Conservation (phyloP, 495 filamentous ascomycete genomes). For the Penicillium goetzii region DNA sequence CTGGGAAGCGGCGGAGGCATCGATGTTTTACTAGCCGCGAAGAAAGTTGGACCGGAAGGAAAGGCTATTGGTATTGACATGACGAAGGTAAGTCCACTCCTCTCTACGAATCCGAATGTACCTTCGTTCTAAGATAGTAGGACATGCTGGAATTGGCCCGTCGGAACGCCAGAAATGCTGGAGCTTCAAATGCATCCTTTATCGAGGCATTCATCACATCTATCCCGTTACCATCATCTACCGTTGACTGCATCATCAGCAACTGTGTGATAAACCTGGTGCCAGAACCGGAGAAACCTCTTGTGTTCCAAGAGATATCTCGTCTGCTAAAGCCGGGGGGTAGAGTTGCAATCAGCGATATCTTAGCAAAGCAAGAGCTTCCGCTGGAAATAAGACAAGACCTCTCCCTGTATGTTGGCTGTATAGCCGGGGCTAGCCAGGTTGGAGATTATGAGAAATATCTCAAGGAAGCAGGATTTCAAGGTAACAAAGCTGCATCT, state of each 20-base stretch:
- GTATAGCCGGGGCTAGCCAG: slow-evolving; percentile 60
- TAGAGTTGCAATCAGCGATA: slow-evolving; percentile 66
- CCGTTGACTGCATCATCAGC: slow-evolving; percentile 61
- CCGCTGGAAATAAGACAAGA: slow-evolving; percentile 50
- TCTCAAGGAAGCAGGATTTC: slow-evolving; percentile 57
- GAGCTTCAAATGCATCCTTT: slow-evolving; percentile 51
- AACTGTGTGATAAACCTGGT: slow-evolving; percentile 71
- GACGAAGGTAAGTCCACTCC: slow-evolving; percentile 50
- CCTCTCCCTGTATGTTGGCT: slow-evolving; percentile 61
- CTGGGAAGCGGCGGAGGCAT: slow-evolving; percentile 66
- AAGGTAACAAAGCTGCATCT: slow-evolving; percentile 38
- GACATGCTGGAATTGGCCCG: slow-evolving; percentile 60
- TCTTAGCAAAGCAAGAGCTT: slow-evolving; percentile 57
- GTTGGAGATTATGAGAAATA: slow-evolving; percentile 59
- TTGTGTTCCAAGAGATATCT: slow-evolving; percentile 62
- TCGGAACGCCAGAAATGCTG: slow-evolving; percentile 42
- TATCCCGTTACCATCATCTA: slow-evolving; percentile 46
- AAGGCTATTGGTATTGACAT: slow-evolving; percentile 68
- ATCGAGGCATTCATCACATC: slow-evolving; percentile 56
- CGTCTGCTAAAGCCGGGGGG: slow-evolving; percentile 65
- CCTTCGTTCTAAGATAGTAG: slow-evolving; percentile 32
- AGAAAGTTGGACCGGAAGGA: slow-evolving; percentile 57
- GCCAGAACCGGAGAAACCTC: slow-evolving; percentile 56
- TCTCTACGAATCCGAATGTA: not conserved
- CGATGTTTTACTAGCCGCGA: slow-evolving; percentile 63